Evolutionary conservation across 176 grass and related monocot genomes (phyloP), one percentile per base, ranked within the genome.

Genomic region (Carex littledalei): DNA sequence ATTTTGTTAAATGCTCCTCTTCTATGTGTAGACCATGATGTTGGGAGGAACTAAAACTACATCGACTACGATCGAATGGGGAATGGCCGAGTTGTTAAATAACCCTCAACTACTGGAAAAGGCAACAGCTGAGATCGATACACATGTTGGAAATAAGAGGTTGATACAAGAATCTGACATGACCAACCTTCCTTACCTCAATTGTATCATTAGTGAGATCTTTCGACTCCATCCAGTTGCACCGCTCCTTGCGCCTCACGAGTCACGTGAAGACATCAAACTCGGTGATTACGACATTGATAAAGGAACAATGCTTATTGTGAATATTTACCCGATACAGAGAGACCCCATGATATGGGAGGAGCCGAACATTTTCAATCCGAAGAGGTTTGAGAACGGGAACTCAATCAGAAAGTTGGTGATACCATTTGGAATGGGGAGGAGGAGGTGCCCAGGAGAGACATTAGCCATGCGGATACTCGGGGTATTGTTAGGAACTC

Each of bases 311-410:
- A 69, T 88, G 81, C 70, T 88, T 37, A 45, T 88, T 16, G 81
- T 68, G 70, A 88, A 88, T 57, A 78, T 35, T 75, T 88, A 84
- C 70, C 60, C 69, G 22, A 88, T 88, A 16, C 87, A 84, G 7
- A 88, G 87, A 67, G 81, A 84, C 45, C 72, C 81, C 6, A 15
- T 21, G 0, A 4, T 37, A 5, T 88, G 87, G 87, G 70, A 84
- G 8, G 81, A 88, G 6, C 81, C 87, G 16, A 49, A 65, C 6
- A 78, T n/a, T 29, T 88, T 88, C 72, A 88, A 62, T 57, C 87
- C 81, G 45, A 67, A 84, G n/a, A 65, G 82, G 60, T 84, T 88
- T 20, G 17, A 60, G 22, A 34, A 80, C 1, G 54, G 54, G 32
- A 80, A 59, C 12, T 26, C 26, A 18, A 34, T 61, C 1, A 54